Percentiles rank a stretch among this genome's conserved stretches.
Conservation (phyloP, 768 basidiomycete genomes). For the Panellus pusillus region DNA sequence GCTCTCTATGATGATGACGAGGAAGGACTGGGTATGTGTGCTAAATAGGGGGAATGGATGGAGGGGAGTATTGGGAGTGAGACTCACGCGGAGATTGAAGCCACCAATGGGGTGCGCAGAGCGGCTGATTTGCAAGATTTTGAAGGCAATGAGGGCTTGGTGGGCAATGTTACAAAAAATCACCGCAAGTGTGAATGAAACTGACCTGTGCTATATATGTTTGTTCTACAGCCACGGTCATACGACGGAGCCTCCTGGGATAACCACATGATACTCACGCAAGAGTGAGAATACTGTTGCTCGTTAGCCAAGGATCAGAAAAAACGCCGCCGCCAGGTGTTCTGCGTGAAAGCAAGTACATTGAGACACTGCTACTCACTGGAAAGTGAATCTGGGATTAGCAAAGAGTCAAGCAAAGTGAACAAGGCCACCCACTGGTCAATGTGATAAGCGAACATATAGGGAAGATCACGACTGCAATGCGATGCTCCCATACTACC, state of each 20-base stretch:
- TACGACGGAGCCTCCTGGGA: no score
- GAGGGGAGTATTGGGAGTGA: no score
- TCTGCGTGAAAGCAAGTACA: slow-evolving; percentile 5
- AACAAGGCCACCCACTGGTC: slow-evolving; percentile 10
- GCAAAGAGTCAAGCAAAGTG: no score
- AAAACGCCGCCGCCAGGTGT: neutral
- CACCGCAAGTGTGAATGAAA: no score
- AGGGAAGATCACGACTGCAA: slow-evolving; percentile 7
- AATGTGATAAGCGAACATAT: slow-evolving; percentile 12
- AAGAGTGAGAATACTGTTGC: slow-evolving; percentile 11
- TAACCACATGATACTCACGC: slow-evolving; percentile 1
- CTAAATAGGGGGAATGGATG: neutral
- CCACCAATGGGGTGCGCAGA: slow-evolving; percentile 10
- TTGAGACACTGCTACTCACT: slow-evolving; percentile 14
- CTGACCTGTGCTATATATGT: neutral
- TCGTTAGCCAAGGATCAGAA: slow-evolving; percentile 17
- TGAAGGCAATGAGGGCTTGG: slow-evolving; percentile 11
- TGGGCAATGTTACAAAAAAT: no score
- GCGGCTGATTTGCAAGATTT: slow-evolving; percentile 13
- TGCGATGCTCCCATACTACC: slow-evolving; percentile 18
- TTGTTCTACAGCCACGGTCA: neutral
- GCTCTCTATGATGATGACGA: slow-evolving; percentile 19
- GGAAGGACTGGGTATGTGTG: slow-evolving; percentile 4
- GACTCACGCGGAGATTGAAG: slow-evolving; percentile 8
- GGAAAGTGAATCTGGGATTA: neutral